These are phyloP conservation scores for Talaromyces stipitatus DNA, from an alignment of 495 filamentous ascomycete species.

Conservation along the genomic window DNA sequence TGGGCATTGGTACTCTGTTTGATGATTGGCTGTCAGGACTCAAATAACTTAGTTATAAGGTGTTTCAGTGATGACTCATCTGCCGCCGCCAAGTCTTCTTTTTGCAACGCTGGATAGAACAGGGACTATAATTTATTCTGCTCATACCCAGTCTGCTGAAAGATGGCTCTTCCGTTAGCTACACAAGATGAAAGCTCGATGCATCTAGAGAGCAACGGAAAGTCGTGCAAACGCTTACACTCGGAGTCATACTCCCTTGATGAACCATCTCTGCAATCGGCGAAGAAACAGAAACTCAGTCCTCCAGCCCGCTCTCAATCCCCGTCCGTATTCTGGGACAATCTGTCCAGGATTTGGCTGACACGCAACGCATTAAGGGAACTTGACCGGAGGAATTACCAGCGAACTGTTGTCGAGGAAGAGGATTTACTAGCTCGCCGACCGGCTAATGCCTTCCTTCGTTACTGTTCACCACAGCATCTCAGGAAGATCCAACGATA, in stretches of 20 bases:
- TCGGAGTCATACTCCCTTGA: not conserved
- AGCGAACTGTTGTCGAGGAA: not conserved
- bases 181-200: not conserved
- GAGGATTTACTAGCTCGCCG: not conserved
- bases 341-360: constrained; percentile 7
- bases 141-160: too few species aligned
- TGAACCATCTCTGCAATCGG: not conserved
- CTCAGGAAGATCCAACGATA: constrained; percentile 1
- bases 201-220: not conserved
- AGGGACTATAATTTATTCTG: too few species aligned
- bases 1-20: not conserved
- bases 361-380: constrained; percentile 4
- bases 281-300: not conserved
- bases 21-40: not conserved
- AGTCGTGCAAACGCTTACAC: not conserved
- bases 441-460: not conserved
- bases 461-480: not conserved
- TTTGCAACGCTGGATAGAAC: not conserved
- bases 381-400: constrained; percentile 8
- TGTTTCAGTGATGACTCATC: not conserved
- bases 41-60: too few species aligned
- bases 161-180: not conserved
- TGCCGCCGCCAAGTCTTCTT: not conserved
- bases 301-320: not conserved
- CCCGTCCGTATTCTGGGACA: constrained; percentile 5